A percentile compares a stretch with the other conserved stretches of the same genome.
phyloP scores from a whole-genome alignment of 495 filamentous ascomycete species.

The Hypoxylon lienhwacheense region DNA sequence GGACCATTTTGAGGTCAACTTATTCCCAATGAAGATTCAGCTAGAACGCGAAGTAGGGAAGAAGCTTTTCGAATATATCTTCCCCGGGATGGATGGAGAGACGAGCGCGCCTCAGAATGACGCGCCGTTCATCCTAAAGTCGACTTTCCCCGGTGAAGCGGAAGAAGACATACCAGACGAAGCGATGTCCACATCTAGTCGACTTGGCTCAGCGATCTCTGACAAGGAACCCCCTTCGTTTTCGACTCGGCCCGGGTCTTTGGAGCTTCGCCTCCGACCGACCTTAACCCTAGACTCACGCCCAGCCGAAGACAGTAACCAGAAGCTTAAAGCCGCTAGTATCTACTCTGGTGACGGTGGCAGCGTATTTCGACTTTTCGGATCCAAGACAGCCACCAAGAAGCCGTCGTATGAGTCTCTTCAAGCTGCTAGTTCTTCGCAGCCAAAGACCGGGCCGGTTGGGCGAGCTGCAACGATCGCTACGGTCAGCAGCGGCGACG shows the following conservation, averaged over 20 bases:
- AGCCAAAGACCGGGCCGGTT: slow-evolving; percentile 46
- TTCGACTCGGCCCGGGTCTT: slow-evolving; percentile 62
- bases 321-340: slow-evolving; percentile 55
- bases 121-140: slow-evolving; percentile 81
- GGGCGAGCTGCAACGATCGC: slow-evolving; percentile 55
- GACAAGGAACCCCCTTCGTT: slow-evolving; percentile 47
- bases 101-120: slow-evolving; percentile 58
- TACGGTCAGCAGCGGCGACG: slow-evolving; percentile 48
- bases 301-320: slow-evolving; percentile 37
- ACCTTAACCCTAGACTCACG: slow-evolving; percentile 67
- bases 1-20: slow-evolving; percentile 93
- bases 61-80: slow-evolving; percentile 96
- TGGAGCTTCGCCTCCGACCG: slow-evolving; percentile 76
- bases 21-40: slow-evolving; percentile 92
- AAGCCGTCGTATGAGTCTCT: slow-evolving; percentile 72
- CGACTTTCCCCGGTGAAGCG: slow-evolving; percentile 69
- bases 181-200: slow-evolving; percentile 36
- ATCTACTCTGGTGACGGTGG: slow-evolving; percentile 50
- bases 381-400: slow-evolving; percentile 51
- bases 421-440: slow-evolving; percentile 47
- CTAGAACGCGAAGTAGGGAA: slow-evolving; percentile 91
- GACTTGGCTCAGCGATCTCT: slow-evolving; percentile 35
- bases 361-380: slow-evolving; percentile 59
- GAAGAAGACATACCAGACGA: slow-evolving; percentile 59
- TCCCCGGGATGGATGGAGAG: slow-evolving; percentile 65